Evolutionary conservation across 1,284 basidiomycete genomes (phyloP).

Genomic region (Coriolopsis trogii): DNA sequence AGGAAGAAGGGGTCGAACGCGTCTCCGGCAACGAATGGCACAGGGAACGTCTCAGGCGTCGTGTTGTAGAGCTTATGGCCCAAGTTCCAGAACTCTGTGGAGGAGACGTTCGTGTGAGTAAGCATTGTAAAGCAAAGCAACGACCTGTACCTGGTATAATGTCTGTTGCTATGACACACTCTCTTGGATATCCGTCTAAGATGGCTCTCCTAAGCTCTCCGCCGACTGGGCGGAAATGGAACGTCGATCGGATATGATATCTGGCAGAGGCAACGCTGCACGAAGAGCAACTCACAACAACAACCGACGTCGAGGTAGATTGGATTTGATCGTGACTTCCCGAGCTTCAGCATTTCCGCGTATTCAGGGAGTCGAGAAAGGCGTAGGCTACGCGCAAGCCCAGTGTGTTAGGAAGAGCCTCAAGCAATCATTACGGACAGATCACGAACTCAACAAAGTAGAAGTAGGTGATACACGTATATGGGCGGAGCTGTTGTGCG

Average conservation of each 20-base stretch:
- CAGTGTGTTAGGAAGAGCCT: background rate
- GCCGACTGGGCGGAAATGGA: constrained; percentile 39
- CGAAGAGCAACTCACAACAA: background rate
- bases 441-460: constrained; percentile 1
- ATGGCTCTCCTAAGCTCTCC: constrained; percentile 44
- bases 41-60: constrained; percentile 41
- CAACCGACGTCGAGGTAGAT: constrained; percentile 6
- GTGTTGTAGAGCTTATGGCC: constrained; percentile 3
- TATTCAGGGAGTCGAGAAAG: constrained; percentile 3
- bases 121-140: background rate
- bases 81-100: constrained; percentile 32
- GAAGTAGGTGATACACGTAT: constrained; percentile 2
- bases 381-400: background rate
- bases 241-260: background rate
- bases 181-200: constrained; percentile 40
- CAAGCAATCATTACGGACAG: background rate
- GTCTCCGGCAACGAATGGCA: constrained; percentile 45
- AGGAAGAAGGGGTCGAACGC: constrained; percentile 40
- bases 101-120: no score
- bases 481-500: no score
- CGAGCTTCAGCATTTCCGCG: background rate
- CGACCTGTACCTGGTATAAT: constrained; percentile 32
- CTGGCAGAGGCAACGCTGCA: background rate
- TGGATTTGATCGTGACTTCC: background rate
- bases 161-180: constrained; percentile 38